phyloP scores from a whole-genome alignment of 148 eudicot species.

The Rhododendron henanense region DNA sequence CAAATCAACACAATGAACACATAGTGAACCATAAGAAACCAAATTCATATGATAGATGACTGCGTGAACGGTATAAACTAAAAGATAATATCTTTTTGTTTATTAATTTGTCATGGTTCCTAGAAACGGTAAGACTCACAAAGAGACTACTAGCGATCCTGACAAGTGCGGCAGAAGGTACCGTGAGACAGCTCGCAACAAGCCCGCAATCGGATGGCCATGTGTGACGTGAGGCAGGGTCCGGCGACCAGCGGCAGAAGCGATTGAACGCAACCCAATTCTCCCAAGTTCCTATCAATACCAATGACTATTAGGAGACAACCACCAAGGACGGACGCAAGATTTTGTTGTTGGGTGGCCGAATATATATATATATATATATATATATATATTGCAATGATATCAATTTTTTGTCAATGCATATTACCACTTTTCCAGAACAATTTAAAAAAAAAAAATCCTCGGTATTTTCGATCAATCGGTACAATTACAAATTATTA shows the following conservation, averaged over 20 bases:
- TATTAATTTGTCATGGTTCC: slow-evolving; percentile 23
- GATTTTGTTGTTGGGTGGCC: background rate
- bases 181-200: slow-evolving; percentile 85
- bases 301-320: background rate
- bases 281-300: slow-evolving; percentile 56
- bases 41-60: background rate
- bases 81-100: background rate
- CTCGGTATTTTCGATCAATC: too few species aligned
- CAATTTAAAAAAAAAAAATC: background rate
- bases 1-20: slow-evolving; percentile 11
- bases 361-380: background rate
- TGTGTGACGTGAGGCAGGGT: slow-evolving; percentile 48
- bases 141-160: slow-evolving; percentile 85
- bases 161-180: slow-evolving; percentile 97
- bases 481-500: too few species aligned
- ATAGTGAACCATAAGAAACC: background rate
- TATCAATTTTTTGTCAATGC: too few species aligned
- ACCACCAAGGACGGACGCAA: background rate
- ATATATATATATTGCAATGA: background rate
- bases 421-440: too few species aligned
- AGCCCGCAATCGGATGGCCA: slow-evolving; percentile 47
- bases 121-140: slow-evolving; percentile 61
- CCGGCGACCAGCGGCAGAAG: slow-evolving; percentile 55
- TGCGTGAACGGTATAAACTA: background rate
- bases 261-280: slow-evolving; percentile 68